These are phyloP conservation scores for Colletotrichum musae DNA, from an alignment of 2,329 filamentous ascomycete genomes.

Conservation along the genomic window DNA sequence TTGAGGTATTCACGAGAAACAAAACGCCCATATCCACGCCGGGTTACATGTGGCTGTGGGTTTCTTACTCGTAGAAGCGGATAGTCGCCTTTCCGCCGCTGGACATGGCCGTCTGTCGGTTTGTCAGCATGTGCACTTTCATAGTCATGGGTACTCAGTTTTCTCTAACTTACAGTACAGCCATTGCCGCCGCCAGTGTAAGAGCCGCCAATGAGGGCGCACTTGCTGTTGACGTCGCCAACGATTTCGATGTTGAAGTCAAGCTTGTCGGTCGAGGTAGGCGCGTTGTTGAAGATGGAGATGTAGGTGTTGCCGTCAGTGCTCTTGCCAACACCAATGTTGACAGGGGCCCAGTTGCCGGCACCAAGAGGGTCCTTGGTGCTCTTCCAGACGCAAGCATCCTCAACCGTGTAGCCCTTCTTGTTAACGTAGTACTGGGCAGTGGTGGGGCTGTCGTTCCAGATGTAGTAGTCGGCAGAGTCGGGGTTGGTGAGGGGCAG, in stretches of 20 bases:
- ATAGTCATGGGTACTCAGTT: neutral
- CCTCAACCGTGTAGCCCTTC: conserved; percentile 73
- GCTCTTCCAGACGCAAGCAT: conserved; percentile 83
- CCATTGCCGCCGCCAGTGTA: conserved; percentile 74
- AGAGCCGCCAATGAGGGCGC: conserved; percentile 75
- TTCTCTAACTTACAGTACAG: conserved; percentile 80
- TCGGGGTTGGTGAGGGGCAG: conserved; percentile 82
- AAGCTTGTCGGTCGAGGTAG: conserved; percentile 78
- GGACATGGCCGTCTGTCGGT: conserved; percentile 58
- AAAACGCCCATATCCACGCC: conserved; percentile 40
- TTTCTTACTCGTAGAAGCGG: conserved; percentile 56
- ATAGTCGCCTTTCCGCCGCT: conserved; percentile 59
- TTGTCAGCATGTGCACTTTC: neutral
- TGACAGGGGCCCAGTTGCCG: conserved; percentile 91
- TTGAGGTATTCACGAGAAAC: conserved; percentile 44
- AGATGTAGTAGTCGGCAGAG: conserved; percentile 80
- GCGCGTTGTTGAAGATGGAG: conserved; percentile 87
- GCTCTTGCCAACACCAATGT: conserved; percentile 84
- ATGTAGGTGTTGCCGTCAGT: conserved; percentile 78
- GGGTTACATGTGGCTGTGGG: conserved; percentile 42
- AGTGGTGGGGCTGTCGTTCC: conserved; percentile 81
- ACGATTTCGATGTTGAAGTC: conserved; percentile 85
- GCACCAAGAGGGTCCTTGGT: conserved; percentile 64
- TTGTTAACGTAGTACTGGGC: conserved; percentile 99
- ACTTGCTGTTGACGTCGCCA: conserved; percentile 73